Base-by-base conservation (phyloP, 306 rosid genomes). In the Amphicarpaea edgeworthii region DNA sequence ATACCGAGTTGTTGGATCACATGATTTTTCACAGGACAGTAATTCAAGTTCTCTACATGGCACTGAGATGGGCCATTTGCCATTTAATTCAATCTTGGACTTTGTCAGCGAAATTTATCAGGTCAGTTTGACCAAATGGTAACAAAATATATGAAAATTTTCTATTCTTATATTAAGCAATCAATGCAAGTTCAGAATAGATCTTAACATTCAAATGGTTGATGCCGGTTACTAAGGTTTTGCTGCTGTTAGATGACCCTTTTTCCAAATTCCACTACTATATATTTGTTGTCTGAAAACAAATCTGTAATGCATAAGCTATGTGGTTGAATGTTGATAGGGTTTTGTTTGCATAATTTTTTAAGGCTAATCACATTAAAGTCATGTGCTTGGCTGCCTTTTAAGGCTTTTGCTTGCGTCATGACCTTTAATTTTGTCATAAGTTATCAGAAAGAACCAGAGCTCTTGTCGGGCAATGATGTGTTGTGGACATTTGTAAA, bases 401-500 rank as follows among this genome's bases (percentile, higher is more conserved):
- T 51, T 8, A 17, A 15, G 26, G 59, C 50, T 79, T 50, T 65
- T 62, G 14, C 24, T 68, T 79, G 43, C 14, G 42, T 79, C 60
- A n/a, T 79, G 82, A 72, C 43, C 88, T 82, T 26, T 30, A 68
- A 40, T 75, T 80, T 57, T 70, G 68, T 51, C 68, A 1, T 15
- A 49, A 62, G 53, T 81, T 51, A 30, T 84, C 90, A 95, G 98
- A 92, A 87, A 85, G 98, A 95, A 82, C 98, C 96, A 14, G 98
- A 95, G 85, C 95, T 95, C 63, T 84, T 92, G 81, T 86, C 88
- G 32, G 97, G 96, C 68, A 95, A 95, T 72, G 97, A 95, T 74
- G 96, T 88, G 45, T 79, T 95, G 83, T 95, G 98, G 98, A 95
- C 97, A 53, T 95, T 95, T 89, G 98, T 89, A 73, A 95, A 88